These are phyloP conservation scores for Rubus idaeus DNA, from an alignment of 306 rosid genomes.

Conservation along the genomic window DNA sequence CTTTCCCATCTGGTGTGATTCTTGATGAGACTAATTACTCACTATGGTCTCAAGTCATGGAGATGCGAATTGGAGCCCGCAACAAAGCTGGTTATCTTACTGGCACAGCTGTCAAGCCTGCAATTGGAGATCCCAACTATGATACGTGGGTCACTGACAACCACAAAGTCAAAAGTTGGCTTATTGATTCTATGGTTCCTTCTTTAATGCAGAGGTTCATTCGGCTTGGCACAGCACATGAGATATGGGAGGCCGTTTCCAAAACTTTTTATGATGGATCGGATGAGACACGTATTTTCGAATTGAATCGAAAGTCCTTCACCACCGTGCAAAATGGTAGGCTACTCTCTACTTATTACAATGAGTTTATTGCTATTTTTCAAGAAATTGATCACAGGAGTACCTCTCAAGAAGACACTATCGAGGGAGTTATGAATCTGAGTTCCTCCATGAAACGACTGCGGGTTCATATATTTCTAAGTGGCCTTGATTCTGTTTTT, in stretches of 20 bases:
- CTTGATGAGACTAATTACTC: constrained; percentile 10
- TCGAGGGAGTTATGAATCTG: too few relatives aligned
- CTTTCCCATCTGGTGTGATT: neutral
- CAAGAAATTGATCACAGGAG: too few relatives aligned
- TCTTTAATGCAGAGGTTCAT: constrained; percentile 2
- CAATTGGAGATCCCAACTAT: neutral
- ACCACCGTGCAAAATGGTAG: too few relatives aligned
- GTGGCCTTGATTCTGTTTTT: neutral
- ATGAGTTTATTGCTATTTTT: too few relatives aligned
- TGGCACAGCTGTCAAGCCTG: neutral
- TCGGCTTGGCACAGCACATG: neutral
- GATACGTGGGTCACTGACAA: constrained; percentile 2
- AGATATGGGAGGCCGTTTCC: constrained; percentile 1
- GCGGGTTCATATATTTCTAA: neutral
- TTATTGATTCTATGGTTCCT: constrained; percentile 2
- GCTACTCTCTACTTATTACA: too few relatives aligned
- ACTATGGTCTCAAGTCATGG: constrained; percentile 14
- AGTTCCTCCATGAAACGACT: too few relatives aligned
- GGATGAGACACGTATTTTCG: neutral
- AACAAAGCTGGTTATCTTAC: constrained; percentile 3
- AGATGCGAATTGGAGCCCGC: neutral
- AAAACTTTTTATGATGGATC: constrained; percentile 15
- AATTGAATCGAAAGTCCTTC: neutral
- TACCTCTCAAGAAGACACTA: too few relatives aligned
- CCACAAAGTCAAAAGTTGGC: constrained; percentile 9